A percentile compares a stretch with the other conserved stretches of the same genome.
phyloP scores from a whole-genome alignment of 495 filamentous ascomycete genomes.

The Penicillium pancosmium region DNA sequence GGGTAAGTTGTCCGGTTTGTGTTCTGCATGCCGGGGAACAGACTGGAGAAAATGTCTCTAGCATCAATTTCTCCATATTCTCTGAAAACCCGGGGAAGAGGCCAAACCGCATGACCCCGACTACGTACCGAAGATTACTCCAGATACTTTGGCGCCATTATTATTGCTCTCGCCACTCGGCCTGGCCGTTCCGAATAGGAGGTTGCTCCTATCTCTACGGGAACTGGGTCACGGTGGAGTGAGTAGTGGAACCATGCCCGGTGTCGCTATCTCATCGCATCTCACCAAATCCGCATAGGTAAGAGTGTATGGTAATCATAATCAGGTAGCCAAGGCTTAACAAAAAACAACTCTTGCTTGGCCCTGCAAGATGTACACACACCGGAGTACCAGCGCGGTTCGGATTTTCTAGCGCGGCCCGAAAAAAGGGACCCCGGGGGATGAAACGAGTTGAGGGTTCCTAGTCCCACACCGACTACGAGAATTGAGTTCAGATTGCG shows the following conservation, averaged over 20 bases:
- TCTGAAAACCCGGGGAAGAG: not conserved
- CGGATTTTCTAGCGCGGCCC: too few species aligned
- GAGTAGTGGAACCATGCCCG: constrained; percentile 13
- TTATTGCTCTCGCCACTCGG: constrained; percentile 1
- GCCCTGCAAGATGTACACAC: not conserved
- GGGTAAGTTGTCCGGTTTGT: constrained; percentile 16
- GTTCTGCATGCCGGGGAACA: constrained; percentile 5
- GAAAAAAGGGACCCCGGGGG: not conserved
- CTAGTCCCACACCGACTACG: not conserved
- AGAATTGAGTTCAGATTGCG: constrained; percentile 2
- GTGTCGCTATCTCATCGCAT: constrained; percentile 11
- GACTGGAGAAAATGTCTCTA: constrained; percentile 3
- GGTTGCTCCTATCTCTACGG: constrained; percentile 11
- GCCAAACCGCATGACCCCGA: constrained; percentile 1
- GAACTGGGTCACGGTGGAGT: constrained; percentile 22
- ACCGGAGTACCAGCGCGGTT: constrained; percentile 3
- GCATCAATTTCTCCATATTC: constrained; percentile 3
- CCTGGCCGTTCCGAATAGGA: constrained; percentile 6
- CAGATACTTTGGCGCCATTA: not conserved
- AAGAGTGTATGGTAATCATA: constrained; percentile 8
- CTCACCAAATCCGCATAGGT: constrained; percentile 26
- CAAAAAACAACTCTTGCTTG: not conserved
- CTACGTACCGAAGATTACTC: not conserved
- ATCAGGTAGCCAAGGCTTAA: not conserved
- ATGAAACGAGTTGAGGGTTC: not conserved